Percentiles rank a stretch among this genome's conserved stretches.
Conservation (phyloP, 306 rosid genomes). For the Dryas alaskensis region DNA sequence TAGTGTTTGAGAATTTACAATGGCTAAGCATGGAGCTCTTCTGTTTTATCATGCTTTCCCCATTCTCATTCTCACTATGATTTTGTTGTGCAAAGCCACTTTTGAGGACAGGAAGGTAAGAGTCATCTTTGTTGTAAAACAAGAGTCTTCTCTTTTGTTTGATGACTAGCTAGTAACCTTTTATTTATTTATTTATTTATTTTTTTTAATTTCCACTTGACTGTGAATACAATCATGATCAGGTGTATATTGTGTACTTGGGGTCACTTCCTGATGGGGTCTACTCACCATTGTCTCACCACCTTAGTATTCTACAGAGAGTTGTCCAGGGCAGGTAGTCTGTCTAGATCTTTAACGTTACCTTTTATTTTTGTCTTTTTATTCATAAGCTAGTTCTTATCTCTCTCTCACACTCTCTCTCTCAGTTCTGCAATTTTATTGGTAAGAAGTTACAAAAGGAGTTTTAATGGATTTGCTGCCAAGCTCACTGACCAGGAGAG, state of each 20-base stretch:
- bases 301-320: constrained; percentile 8
- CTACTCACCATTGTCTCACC: constrained; percentile 7
- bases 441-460: constrained; percentile 31
- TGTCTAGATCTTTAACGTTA: not conserved
- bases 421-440: not conserved
- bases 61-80: not conserved
- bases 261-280: not conserved
- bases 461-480: constrained; percentile 41
- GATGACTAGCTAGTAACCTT: not conserved
- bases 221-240: not conserved
- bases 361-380: not conserved
- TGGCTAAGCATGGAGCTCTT: constrained; percentile 5
- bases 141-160: not conserved
- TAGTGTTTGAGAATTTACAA: not conserved
- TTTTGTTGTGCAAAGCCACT: not conserved
- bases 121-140: not conserved
- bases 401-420: not conserved
- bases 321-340: constrained; percentile 2
- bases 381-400: not conserved
- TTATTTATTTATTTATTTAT: too few relatives aligned
- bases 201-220: too few relatives aligned
- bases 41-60: not conserved
- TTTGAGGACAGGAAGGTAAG: not conserved
- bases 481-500: constrained; percentile 19
- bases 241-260: constrained; percentile 20